Evolutionary conservation across 2,329 filamentous ascomycete genomes (phyloP), one percentile per base, ranked within the genome.

Genomic region (Epichloe gansuensis): DNA sequence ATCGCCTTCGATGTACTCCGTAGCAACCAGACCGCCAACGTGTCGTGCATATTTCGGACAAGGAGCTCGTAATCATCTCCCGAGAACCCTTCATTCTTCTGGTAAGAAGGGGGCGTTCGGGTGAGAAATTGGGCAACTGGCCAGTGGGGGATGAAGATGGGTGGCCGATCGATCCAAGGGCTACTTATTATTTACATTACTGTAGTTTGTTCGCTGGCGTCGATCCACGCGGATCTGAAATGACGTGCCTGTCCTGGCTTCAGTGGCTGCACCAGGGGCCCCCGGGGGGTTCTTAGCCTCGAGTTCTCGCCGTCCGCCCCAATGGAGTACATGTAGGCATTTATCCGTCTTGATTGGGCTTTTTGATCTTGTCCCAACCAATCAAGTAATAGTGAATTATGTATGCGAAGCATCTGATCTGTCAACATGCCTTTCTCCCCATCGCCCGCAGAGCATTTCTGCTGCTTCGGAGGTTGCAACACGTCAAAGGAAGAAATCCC

Each of bases 171-270:
- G 38, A 40, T 31, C 8, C 27, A 31, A n/a, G 41, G 27, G 39
- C 47, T 49, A n/a, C 5, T 7, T 17, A 17, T 2, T 17, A 17
- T 17, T 17, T 17, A 17, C 17, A 17, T 17, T 17, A 17, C 17
- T 1, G 1, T 17, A 17, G 17, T 17, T 17, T 17, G 17, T 3
- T 39, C 13, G 27, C 27, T 25, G 44, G 43, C 47, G 46, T 27
- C 46, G 47, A 49, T 49, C 46, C 34, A 49, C 39, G 39, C 9
- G 34, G 44, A 53, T 47, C 47, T 15, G 36, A 53, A 50, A 46
- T 47, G 51, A 46, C 51, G 51, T 53, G 47, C 51, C 51, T 53
- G 51, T 36, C 31, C 51, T 45, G 51, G 40, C 31, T 25, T 38
- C 34, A 39, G 35, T 48, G 46, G 35, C 46, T 38, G 35, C 46